Evolutionary conservation across 371 early-diverging fungal genomes (phyloP).

Genomic region (Nosema bombycis): DNA sequence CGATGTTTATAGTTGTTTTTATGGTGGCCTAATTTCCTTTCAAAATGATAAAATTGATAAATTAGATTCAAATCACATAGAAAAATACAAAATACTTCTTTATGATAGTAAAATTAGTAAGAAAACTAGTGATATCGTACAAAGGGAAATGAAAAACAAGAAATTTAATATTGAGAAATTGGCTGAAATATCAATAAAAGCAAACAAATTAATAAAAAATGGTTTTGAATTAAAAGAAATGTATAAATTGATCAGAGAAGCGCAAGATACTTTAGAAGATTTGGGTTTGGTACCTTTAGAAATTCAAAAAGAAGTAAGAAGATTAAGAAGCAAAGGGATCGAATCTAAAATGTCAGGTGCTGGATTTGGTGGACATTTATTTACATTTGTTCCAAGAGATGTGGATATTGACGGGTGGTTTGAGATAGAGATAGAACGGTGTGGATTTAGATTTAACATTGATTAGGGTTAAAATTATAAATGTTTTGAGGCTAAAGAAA

Average conservation of each 20-base stretch:
- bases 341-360: constrained; percentile 48
- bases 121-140: constrained; percentile 4
- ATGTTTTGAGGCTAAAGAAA: too few relatives aligned
- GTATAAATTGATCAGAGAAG: constrained; percentile 32
- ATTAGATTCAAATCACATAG: constrained; percentile 3
- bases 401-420: constrained; percentile 13
- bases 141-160: constrained; percentile 1
- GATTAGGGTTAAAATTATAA: background rate
- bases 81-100: constrained; percentile 40
- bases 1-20: constrained; percentile 16
- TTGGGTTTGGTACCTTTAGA: constrained; percentile 23
- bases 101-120: constrained; percentile 33
- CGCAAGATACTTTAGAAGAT: constrained; percentile 36
- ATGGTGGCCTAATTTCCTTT: constrained; percentile 42
- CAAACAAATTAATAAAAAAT: constrained; percentile 12
- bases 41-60: constrained; percentile 12
- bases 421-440: constrained; percentile 25
- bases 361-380: constrained; percentile 44
- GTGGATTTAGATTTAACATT: background rate
- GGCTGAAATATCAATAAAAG: constrained; percentile 33
- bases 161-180: constrained; percentile 28
- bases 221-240: constrained; percentile 26
- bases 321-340: constrained; percentile 29
- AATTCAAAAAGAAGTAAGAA: constrained; percentile 38
- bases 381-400: constrained; percentile 42